Evolutionary conservation across 257 asterid species (phyloP).

Genomic region (Galeopsis tetrahit): DNA sequence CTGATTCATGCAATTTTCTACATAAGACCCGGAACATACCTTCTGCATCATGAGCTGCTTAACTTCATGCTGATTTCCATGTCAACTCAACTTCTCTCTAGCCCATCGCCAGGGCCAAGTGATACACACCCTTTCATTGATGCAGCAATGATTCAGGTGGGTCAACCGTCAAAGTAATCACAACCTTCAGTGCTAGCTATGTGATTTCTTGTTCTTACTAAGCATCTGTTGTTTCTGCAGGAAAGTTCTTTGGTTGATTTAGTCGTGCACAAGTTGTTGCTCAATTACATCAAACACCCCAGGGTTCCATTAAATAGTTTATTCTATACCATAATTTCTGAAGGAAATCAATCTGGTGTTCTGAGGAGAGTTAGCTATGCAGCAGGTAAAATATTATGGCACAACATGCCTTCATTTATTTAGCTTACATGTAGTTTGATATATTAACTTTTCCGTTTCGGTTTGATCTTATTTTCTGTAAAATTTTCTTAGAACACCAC

Average conservation of each 20-base stretch:
- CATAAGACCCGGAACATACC: conserved; percentile 65
- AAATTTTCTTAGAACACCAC: conserved; percentile 11
- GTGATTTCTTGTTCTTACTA: conserved; percentile 13
- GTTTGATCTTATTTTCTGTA: conserved; percentile 14
- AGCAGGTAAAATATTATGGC: conserved; percentile 64
- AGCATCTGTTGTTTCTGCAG: conserved; percentile 51
- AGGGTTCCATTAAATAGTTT: conserved; percentile 56
- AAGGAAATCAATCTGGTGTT: conserved; percentile 74
- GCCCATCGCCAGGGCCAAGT: conserved; percentile 86
- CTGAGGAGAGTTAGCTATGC: conserved; percentile 87
- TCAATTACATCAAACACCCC: conserved; percentile 70
- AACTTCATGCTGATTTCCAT: conserved; percentile 77
- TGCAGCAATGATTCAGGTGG: conserved; percentile 86
- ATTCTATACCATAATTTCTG: conserved; percentile 60
- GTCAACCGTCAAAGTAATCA: conserved; percentile 6
- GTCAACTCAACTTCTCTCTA: conserved; percentile 92
- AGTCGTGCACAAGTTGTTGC: conserved; percentile 65
- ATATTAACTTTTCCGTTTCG: conserved; percentile 21
- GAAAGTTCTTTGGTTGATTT: conserved; percentile 64
- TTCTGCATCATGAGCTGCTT: conserved; percentile 82
- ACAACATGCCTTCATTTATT: conserved; percentile 23
- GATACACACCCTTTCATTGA: conserved; percentile 84
- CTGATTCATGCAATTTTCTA: conserved; percentile 42
- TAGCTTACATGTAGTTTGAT: conserved; percentile 22
- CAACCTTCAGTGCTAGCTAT: conserved; percentile 15